These are phyloP conservation scores for Mucor saturninus DNA, from an alignment of 371 early-diverging fungal genomes.

Conservation along the genomic window DNA sequence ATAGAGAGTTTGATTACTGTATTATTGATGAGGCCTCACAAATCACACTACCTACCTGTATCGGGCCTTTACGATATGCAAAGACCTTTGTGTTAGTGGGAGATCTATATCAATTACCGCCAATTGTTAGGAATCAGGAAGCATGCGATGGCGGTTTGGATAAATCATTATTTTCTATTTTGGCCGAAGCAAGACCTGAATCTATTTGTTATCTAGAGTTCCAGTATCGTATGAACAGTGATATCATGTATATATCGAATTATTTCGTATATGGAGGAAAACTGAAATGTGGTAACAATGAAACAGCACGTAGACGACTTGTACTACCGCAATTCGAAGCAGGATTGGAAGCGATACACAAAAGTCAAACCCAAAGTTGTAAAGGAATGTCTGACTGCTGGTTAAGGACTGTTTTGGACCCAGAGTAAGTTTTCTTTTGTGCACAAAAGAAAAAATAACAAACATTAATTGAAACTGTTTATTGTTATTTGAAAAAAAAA, in stretches of 20 bases:
- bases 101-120: conserved; percentile 98
- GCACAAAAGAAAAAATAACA: neutral
- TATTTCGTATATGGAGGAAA: conserved; percentile 81
- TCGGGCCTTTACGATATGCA: conserved; percentile 92
- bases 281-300: conserved; percentile 77
- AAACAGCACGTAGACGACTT: conserved; percentile 62
- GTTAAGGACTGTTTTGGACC: conserved; percentile 68
- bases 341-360: conserved; percentile 35
- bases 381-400: conserved; percentile 54
- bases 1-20: conserved; percentile 93
- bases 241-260: conserved; percentile 93
- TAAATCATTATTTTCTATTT: conserved; percentile 77
- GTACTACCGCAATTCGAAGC: conserved; percentile 47
- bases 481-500: neutral
- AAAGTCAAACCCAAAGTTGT: neutral
- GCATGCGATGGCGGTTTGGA: conserved; percentile 57
- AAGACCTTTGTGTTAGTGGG: conserved; percentile 95
- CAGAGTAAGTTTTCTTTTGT: conserved; percentile 40
- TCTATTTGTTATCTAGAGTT: conserved; percentile 77
- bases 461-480: neutral
- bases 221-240: conserved; percentile 97
- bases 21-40: conserved; percentile 99
- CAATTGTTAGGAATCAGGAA: conserved; percentile 74
- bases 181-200: conserved; percentile 84
- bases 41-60: conserved; percentile 90